phyloP scores from a whole-genome alignment of 2,329 filamentous ascomycete genomes.

The Emmonsiellopsis sp. region DNA sequence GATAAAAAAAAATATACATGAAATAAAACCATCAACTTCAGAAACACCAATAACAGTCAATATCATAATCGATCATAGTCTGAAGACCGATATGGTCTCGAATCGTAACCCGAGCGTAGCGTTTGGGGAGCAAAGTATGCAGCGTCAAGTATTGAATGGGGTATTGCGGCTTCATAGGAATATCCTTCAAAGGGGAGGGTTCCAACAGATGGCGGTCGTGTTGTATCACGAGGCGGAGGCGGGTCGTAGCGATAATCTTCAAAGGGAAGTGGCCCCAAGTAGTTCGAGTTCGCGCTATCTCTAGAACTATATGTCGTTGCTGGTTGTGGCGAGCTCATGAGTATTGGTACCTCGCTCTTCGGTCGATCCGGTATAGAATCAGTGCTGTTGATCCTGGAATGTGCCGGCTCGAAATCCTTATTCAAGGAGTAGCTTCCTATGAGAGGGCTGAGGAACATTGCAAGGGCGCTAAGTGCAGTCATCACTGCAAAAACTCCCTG shows the following conservation, averaged over 20 bases:
- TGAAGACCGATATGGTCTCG: not conserved
- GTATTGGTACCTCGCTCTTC: not conserved
- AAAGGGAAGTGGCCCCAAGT: too few relatives aligned
- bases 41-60: not conserved
- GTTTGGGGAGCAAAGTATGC: not conserved
- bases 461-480: not conserved
- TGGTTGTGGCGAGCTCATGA: not conserved
- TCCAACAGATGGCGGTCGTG: not conserved
- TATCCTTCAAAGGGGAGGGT: not conserved
- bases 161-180: not conserved
- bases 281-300: not conserved
- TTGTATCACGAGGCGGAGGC: too few relatives aligned
- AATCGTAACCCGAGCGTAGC: not conserved
- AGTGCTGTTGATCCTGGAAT: not conserved
- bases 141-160: not conserved
- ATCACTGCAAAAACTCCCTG: constrained; percentile 3
- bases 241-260: too few relatives aligned
- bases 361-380: not conserved
- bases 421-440: constrained; percentile 2
- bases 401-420: not conserved
- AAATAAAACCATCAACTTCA: not conserved
- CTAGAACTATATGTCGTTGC: not conserved
- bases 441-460: constrained; percentile 1
- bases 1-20: too few relatives aligned
- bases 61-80: not conserved